Base-by-base conservation (phyloP, 306 rosid species). In the Sesbania bispinosa region DNA sequence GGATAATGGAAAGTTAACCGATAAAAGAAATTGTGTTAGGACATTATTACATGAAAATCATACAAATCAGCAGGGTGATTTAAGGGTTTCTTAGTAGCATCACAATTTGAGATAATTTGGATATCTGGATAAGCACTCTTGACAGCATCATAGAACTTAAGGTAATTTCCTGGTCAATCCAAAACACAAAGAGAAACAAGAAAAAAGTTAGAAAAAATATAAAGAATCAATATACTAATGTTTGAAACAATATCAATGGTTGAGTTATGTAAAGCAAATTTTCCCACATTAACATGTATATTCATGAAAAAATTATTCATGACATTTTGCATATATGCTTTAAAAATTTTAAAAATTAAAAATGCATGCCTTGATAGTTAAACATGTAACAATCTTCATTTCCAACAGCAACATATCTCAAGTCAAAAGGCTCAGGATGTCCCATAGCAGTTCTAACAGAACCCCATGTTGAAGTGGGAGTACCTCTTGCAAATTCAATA, bases 401-500 rank as follows among this genome's bases (percentile, higher is more conserved):
- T 74, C 98, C 98, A 47, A 88, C 80, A 64, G 98, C 98, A 27
- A 93, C 89, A 46, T 88, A 93, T 87, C 69, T 82, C 27, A 93
- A 80, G 81, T 93, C 89, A 81, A 93, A 93, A 46, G 98, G 98
- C 68, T 88, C 81, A 0, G 90, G 90, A 68, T 85, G 98, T 77
- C 98, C 98, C 98, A 93, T 85, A 53, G 81, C 42, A 62, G 88
- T 93, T 79, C 98, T 95, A 52, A 88, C 1, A 10, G 94, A 84
- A 67, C 97, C 98, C 98, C 98, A 93, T 57, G 77, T 85, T 26
- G 98, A 88, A 72, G 75, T 69, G 29, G 87, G 81, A 65, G 51
- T 82, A 20, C 98, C 98, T 85, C 90, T 88, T 0, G 98, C 98
- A 78, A 93, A 93, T 86, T 93, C 97, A 20, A 93, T 69, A 53